Conservation (phyloP, 164 flowering plant species). For the Magnolia kwangsiensis region DNA sequence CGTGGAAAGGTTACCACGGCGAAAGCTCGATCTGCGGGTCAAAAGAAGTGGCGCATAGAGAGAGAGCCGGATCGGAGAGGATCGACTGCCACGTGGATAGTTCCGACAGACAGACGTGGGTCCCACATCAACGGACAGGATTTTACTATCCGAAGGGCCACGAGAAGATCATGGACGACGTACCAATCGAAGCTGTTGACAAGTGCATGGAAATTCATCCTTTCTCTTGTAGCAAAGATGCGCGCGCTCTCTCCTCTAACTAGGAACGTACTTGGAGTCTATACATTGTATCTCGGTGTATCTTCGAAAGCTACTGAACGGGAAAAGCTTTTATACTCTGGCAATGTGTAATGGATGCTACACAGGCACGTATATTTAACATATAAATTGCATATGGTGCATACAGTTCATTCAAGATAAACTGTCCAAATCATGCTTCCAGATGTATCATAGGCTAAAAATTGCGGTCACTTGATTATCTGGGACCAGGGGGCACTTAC, state of each 20-base stretch:
- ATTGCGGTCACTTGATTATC: no score
- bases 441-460: no score
- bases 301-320: no score
- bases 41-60: neutral
- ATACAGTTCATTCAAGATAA: no score
- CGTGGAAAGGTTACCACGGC: conserved; percentile 13
- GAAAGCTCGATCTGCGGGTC: conserved; percentile 9
- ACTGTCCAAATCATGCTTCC: no score
- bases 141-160: conserved; percentile 28
- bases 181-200: conserved; percentile 13
- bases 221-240: conserved; percentile 8
- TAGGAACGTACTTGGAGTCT: neutral
- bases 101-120: conserved; percentile 10
- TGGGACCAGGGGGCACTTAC: no score
- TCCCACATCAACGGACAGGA: conserved; percentile 21
- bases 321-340: no score
- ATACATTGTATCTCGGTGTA: neutral
- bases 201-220: conserved; percentile 4
- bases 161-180: conserved; percentile 21
- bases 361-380: no score
- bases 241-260: neutral
- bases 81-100: neutral
- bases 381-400: no score
- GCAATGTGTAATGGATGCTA: no score
- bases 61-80: neutral